Base-by-base conservation (phyloP, 1,139 yeast species). In the Yarrowia galli region DNA sequence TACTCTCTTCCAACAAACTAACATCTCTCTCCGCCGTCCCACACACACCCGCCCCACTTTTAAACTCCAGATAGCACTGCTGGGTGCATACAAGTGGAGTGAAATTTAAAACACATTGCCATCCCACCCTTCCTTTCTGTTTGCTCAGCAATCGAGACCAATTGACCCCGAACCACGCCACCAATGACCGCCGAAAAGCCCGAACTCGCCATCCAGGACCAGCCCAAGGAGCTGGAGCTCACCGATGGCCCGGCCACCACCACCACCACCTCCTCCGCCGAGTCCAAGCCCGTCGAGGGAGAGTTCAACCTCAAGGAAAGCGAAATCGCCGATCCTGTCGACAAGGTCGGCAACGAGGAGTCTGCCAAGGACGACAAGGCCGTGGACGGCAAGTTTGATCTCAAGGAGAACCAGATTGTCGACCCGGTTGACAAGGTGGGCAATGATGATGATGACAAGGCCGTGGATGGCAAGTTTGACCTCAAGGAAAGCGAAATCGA, bases 121-220 rank as follows among this genome's bases (percentile, higher is more conserved):
- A 40, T 40, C 43, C 35, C 18, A 18, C 36, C 22, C 25, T 22
- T n/a, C 22, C 25, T 23, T 9, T 20, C 18, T 35, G 35, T 20
- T 35, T 22, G 28, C 43, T 53, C 45, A 15, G 40, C 61, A 54
- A 35, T n/a, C 45, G 20, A 22, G 35, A 48, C 42, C 42, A 22
- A 36, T 53, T 38, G 35, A 35, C 61, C 5, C 45, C 36, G 16
- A 22, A 10, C 5, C 45, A 40, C 36, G 16, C 20, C 32, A 42
- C n/a, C 60, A 42, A 66, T 54, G 65, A 56, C 68, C 38, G 69
- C 58, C 28, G 60, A 51, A 38, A 28, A 60, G 45, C 60, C 60
- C 60, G 60, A 53, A 53, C 45, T 53, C 20, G 60, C 46, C 61
- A 54, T 54, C 13, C 18, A 10, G 36, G 48, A 54, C 61, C 46